Percentiles rank a stretch among this genome's conserved stretches.
These are phyloP conservation scores for Massariosphaeria phaeospora DNA, from an alignment of 495 filamentous ascomycete genomes.

Conservation along the genomic window DNA sequence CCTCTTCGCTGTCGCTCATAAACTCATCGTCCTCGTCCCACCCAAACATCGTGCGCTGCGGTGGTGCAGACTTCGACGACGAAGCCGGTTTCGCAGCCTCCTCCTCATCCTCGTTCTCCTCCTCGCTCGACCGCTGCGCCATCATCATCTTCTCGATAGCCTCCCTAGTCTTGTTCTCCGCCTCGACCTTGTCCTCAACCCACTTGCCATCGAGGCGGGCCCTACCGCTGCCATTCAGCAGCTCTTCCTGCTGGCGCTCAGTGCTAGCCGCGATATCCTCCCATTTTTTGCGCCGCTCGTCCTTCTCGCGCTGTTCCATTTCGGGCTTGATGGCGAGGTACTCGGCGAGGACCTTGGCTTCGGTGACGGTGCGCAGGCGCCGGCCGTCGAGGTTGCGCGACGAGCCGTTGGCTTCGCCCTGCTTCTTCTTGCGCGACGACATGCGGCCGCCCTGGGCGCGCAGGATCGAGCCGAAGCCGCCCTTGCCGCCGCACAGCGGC, in stretches of 20 bases:
- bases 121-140: constrained; percentile 13
- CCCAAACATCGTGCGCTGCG: constrained; percentile 27
- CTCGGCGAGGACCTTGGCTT: constrained; percentile 90
- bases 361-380: constrained; percentile 81
- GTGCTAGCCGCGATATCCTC: constrained; percentile 76
- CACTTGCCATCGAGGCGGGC: constrained; percentile 77
- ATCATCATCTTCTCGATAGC: constrained; percentile 56
- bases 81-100: not conserved
- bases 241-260: constrained; percentile 73
- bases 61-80: constrained; percentile 16
- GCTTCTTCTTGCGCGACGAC: constrained; percentile 85
- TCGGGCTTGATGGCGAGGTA: constrained; percentile 94
- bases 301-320: constrained; percentile 89
- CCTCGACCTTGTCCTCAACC: constrained; percentile 88
- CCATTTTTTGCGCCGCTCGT: constrained; percentile 74
- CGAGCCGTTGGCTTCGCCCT: constrained; percentile 79
- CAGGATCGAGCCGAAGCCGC: constrained; percentile 94
- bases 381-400: constrained; percentile 91
- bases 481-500: constrained; percentile 82
- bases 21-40: constrained; percentile 36
- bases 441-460: constrained; percentile 96
- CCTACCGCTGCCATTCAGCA: constrained; percentile 59
- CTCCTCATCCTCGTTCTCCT: constrained; percentile 19
- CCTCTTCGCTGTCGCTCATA: constrained; percentile 32
- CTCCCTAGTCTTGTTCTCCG: constrained; percentile 72